Conservation (phyloP, 2,329 filamentous ascomycete genomes). For the Mycogone perniciosa region DNA sequence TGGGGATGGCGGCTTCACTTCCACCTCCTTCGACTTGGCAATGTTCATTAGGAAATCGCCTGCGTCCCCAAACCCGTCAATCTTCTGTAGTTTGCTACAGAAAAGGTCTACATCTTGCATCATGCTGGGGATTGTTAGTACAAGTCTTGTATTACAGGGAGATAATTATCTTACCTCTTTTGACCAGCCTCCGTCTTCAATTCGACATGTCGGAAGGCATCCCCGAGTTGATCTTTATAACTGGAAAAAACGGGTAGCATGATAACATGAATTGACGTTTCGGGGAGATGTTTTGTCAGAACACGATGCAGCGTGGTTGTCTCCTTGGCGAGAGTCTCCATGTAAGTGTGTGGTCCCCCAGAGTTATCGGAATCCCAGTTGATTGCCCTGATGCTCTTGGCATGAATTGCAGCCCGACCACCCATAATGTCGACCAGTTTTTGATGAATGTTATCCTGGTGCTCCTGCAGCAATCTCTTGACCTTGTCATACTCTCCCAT, state of each 20-base stretch:
- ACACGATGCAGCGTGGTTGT: constrained; percentile 80
- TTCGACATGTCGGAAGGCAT: constrained; percentile 58
- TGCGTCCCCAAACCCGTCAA: constrained; percentile 72
- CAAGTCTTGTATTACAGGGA: no score
- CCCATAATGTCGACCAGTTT: constrained; percentile 93
- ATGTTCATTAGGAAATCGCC: constrained; percentile 63
- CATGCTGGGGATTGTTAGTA: constrained; percentile 48
- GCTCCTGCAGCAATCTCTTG: constrained; percentile 75
- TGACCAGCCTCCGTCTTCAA: constrained; percentile 63
- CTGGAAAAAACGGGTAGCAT: constrained; percentile 79
- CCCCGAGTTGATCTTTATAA: constrained; percentile 74
- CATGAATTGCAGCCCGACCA: constrained; percentile 64
- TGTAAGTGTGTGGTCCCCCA: constrained; percentile 57
- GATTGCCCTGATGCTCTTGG: constrained; percentile 66
- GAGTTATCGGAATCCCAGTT: constrained; percentile 59
- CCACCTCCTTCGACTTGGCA: constrained; percentile 52
- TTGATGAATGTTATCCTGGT: constrained; percentile 84
- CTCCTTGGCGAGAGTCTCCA: constrained; percentile 83
- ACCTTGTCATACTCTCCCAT: constrained; percentile 88
- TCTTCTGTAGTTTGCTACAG: constrained; percentile 61
- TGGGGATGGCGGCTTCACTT: constrained; percentile 16
- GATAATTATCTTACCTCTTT: constrained; percentile 55
- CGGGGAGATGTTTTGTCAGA: constrained; percentile 72
- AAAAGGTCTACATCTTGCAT: constrained; percentile 70
- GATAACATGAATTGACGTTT: constrained; percentile 70